Base-by-base conservation (phyloP, 2,329 filamentous ascomycete species). In the Cladorrhinum sp. region DNA sequence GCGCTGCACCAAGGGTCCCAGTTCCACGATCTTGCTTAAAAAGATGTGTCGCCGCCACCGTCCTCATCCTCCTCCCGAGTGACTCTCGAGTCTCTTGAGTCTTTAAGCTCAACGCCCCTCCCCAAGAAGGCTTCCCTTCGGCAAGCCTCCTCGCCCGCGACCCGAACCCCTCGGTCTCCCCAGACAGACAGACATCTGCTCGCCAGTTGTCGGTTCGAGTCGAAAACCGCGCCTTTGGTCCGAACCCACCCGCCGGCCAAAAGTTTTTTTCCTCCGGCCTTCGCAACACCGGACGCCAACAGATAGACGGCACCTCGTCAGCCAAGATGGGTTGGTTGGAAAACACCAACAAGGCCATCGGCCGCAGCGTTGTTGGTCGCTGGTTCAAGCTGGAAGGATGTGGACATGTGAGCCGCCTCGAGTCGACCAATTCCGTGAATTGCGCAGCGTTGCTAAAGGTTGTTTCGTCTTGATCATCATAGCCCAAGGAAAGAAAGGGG, bases 341-440 rank as follows among this genome's bases (percentile, higher is more conserved):
- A 13, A 77, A 70, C 3, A 69, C 78, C 72, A 86, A 88, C 71
- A 69, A 70, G 64, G 80, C 77, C 62, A 81, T 92, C 66, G 90
- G 89, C 62, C 77, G 76, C 64, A 87, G 86, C 71, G 73, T 80
- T 32, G 81, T 92, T 62, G 90, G 90, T 64, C 79, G 81, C 66
- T 90, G 87, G 78, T 96, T 96, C 76, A 85, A 86, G 66, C 84
- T 96, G 45, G 91, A 96, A 64, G 90, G 90, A 66, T 92, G 85
- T 41, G 91, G 91, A 69, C 90, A 93, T 83, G 89, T 91, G 83
- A 79, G 86, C 60, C 38, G 41, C 25, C 36, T 48, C 38, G 20
- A 38, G 59, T 55, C 62, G 32, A 57, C 48, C 55, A 4, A 32
- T 58, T 52, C 16, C 48, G 53, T 58, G 27, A 50, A 24, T 12